Conservation (phyloP, 2,329 filamentous ascomycete genomes). For the Aspergillus aculeatus region DNA sequence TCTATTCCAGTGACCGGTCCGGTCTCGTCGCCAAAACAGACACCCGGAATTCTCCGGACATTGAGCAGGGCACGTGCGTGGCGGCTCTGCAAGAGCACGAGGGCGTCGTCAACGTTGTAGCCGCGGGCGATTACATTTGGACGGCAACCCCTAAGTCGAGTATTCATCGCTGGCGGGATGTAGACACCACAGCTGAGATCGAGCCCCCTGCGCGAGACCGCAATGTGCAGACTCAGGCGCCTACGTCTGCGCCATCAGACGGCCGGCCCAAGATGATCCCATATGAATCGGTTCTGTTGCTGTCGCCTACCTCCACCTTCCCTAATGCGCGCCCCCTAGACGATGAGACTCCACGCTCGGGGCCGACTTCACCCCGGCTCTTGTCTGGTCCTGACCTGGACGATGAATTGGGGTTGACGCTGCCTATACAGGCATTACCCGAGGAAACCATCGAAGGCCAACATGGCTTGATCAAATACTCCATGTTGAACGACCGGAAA, state of each 20-base stretch:
- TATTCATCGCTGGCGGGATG: conserved; percentile 86
- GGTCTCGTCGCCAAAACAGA: conserved; percentile 97
- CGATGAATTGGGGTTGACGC: conserved; percentile 49
- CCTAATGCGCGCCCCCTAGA: conserved; percentile 61
- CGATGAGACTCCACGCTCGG: conserved; percentile 51
- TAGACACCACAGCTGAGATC: conserved; percentile 74
- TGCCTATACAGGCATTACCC: conserved; percentile 67
- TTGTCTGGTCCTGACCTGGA: conserved; percentile 55
- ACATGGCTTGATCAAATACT: conserved; percentile 91
- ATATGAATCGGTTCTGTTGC: conserved; percentile 71
- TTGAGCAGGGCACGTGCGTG: conserved; percentile 85
- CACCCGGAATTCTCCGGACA: conserved; percentile 69
- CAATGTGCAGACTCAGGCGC: conserved; percentile 24
- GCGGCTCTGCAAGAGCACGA: conserved; percentile 92
- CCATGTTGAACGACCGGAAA: conserved; percentile 84
- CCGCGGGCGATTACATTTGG: conserved; percentile 77
- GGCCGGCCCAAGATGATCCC: conserved; percentile 59
- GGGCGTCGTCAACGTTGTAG: conserved; percentile 58
- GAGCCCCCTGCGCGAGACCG: conserved; percentile 49
- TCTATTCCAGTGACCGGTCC: conserved; percentile 92
- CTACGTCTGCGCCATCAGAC: conserved; percentile 15
- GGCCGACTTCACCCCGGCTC: conserved; percentile 53
- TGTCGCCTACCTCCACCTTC: conserved; percentile 81
- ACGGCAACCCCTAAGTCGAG: conserved; percentile 86
- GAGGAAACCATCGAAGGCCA: conserved; percentile 90